Conservation (phyloP, 768 basidiomycete species). For the Rhizopogon salebrosus region DNA sequence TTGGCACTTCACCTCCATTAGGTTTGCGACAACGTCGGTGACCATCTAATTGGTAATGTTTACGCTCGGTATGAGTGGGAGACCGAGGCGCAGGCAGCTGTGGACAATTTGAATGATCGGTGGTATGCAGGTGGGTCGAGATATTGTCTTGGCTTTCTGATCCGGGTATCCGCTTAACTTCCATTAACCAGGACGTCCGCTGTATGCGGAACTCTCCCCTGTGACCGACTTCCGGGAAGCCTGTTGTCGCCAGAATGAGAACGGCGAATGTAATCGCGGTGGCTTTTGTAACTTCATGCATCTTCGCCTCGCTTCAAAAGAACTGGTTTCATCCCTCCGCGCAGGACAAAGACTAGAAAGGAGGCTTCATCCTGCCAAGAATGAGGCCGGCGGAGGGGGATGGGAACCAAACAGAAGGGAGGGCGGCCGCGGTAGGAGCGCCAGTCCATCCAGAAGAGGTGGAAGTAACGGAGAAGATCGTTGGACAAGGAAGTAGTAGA, state of each 20-base stretch:
- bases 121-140: constrained; percentile 87
- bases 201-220: constrained; percentile 96
- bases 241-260: constrained; percentile 97
- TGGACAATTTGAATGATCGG: constrained; percentile 88
- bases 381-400: constrained; percentile 63
- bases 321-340: constrained; percentile 72
- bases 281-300: constrained; percentile 99
- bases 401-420: constrained; percentile 81
- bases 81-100: constrained; percentile 90
- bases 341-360: constrained; percentile 83
- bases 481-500: constrained; percentile 56
- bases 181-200: constrained; percentile 63
- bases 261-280: constrained; percentile 96
- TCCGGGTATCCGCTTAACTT: constrained; percentile 2
- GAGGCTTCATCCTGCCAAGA: constrained; percentile 63
- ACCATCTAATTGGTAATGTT: constrained; percentile 95
- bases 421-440: constrained; percentile 62
- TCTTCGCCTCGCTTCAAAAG: constrained; percentile 80
- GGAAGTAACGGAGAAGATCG: constrained; percentile 70
- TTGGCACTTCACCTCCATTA: constrained; percentile 19
- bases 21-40: constrained; percentile 99
- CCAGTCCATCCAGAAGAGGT: constrained; percentile 61
- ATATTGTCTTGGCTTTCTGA: background rate
- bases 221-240: constrained; percentile 99
- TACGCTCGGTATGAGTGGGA: constrained; percentile 99